phyloP scores from a whole-genome alignment of 2,329 filamentous ascomycete species.

The Escovopsis sp. region DNA sequence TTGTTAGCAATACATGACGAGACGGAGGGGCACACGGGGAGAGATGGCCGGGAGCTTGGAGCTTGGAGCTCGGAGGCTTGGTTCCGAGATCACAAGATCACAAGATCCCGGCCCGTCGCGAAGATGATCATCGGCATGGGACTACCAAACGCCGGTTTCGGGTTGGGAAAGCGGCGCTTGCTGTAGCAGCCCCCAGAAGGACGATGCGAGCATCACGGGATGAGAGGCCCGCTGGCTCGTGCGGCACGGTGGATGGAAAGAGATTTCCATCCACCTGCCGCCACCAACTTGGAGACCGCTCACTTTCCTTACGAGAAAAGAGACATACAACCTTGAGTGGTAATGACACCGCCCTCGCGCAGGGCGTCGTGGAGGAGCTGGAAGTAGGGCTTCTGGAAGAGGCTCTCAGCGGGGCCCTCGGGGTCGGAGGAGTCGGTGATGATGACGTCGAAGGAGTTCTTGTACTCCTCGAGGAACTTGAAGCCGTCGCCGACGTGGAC shows the following conservation, averaged over 20 bases:
- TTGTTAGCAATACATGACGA: conserved; percentile 5
- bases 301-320: conserved; percentile 38
- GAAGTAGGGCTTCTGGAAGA: conserved; percentile 99
- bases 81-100: too few relatives aligned
- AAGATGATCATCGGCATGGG: conserved; percentile 9
- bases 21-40: conserved; percentile 12
- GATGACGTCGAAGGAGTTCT: conserved; percentile 97
- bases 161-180: conserved; percentile 24
- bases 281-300: conserved; percentile 21
- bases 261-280: not conserved
- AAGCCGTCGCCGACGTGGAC: conserved; percentile 93
- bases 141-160: conserved; percentile 23
- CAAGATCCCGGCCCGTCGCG: not conserved
- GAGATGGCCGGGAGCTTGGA: not conserved
- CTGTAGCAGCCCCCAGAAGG: conserved; percentile 21
- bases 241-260: not conserved
- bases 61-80: too few relatives aligned
- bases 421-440: conserved; percentile 98
- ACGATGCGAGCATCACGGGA: not conserved
- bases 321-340: conserved; percentile 99
- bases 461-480: conserved; percentile 93
- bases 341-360: conserved; percentile 91
- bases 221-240: not conserved
- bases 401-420: conserved; percentile 85
- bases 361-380: conserved; percentile 82